A percentile compares a stretch with the other conserved stretches of the same genome.
Conservation (phyloP, 1,139 yeast genomes). For the Yamadazyma sp. region DNA sequence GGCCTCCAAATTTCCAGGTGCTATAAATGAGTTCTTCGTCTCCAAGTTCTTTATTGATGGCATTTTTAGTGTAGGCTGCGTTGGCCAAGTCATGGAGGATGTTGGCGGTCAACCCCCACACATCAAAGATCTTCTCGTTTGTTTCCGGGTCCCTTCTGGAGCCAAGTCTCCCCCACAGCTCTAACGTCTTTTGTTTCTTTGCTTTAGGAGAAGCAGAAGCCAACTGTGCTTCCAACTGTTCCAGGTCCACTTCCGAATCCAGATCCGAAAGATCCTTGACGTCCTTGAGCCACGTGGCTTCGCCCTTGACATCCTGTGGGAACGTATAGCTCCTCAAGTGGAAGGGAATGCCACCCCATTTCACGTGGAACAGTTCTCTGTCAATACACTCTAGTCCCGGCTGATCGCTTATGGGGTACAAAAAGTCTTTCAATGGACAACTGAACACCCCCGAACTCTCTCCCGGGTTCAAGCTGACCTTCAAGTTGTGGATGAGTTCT, state of each 20-base stretch:
- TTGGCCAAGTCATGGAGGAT: constrained; percentile 77
- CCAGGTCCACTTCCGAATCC: constrained; percentile 2
- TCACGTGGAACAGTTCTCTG: constrained; percentile 37
- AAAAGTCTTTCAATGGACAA: constrained; percentile 63
- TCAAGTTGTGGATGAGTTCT: constrained; percentile 29
- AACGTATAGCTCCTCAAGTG: constrained; percentile 60
- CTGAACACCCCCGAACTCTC: constrained; percentile 70
- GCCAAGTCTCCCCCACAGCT: constrained; percentile 45
- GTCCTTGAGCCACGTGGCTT: constrained; percentile 62
- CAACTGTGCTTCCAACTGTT: constrained; percentile 17
- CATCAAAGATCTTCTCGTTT: constrained; percentile 55
- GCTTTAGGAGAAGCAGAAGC: constrained; percentile 9
- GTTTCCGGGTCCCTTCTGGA: constrained; percentile 38
- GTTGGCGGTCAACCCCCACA: constrained; percentile 93
- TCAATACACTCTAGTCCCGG: constrained; percentile 46
- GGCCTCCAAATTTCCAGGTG: constrained; percentile 51
- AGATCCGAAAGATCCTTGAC: constrained; percentile 57
- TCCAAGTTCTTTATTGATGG: constrained; percentile 40
- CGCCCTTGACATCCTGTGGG: constrained; percentile 53
- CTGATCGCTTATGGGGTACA: constrained; percentile 38
- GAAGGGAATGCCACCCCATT: constrained; percentile 78
- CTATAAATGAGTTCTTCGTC: constrained; percentile 68
- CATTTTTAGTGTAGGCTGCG: constrained; percentile 39
- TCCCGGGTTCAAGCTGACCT: constrained; percentile 61
- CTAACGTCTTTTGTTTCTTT: constrained; percentile 8